Percentiles rank a stretch among this genome's conserved stretches.
Evolutionary conservation across 768 basidiomycete species (phyloP).

Genomic region (Crassisporium funariophilum): DNA sequence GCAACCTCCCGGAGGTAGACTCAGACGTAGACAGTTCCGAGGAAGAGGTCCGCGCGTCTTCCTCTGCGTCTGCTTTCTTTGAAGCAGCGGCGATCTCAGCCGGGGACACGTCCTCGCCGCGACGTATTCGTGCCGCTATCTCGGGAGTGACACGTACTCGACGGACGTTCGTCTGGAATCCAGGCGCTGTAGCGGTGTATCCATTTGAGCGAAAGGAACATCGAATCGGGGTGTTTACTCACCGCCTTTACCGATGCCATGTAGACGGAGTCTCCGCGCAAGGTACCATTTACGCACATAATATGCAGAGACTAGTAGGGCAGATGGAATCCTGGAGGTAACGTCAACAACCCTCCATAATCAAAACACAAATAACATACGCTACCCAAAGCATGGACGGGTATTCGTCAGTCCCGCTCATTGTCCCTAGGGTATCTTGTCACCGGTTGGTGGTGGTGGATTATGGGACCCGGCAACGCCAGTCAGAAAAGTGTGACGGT

Average conservation of each 20-base stretch:
- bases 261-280: slow-evolving; percentile 41
- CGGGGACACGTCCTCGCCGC: slow-evolving; percentile 54
- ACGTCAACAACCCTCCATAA: neutral
- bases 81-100: slow-evolving; percentile 53
- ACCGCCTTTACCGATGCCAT: slow-evolving; percentile 64
- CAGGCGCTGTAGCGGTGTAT: slow-evolving; percentile 39
- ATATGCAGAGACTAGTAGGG: slow-evolving; percentile 47
- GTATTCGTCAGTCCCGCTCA: slow-evolving; percentile 28
- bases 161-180: slow-evolving; percentile 57
- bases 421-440: too few species aligned
- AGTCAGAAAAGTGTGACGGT: too few species aligned
- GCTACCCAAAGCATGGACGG: slow-evolving; percentile 48
- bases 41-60: slow-evolving; percentile 13
- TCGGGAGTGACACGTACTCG: slow-evolving; percentile 54
- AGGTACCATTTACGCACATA: slow-evolving; percentile 53
- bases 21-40: slow-evolving; percentile 9
- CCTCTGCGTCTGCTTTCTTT: slow-evolving; percentile 41
- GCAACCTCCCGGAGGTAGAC: slow-evolving; percentile 10
- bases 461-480: too few species aligned
- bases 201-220: neutral
- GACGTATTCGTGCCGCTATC: slow-evolving; percentile 51
- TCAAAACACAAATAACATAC: slow-evolving; percentile 29
- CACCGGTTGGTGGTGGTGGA: too few species aligned
- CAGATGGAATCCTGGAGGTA: slow-evolving; percentile 42
- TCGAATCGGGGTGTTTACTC: slow-evolving; percentile 10